Evolutionary conservation across 495 filamentous ascomycete species (phyloP), one percentile per base, ranked within the genome.

Genomic region (Recurvomyces mirabilis): DNA sequence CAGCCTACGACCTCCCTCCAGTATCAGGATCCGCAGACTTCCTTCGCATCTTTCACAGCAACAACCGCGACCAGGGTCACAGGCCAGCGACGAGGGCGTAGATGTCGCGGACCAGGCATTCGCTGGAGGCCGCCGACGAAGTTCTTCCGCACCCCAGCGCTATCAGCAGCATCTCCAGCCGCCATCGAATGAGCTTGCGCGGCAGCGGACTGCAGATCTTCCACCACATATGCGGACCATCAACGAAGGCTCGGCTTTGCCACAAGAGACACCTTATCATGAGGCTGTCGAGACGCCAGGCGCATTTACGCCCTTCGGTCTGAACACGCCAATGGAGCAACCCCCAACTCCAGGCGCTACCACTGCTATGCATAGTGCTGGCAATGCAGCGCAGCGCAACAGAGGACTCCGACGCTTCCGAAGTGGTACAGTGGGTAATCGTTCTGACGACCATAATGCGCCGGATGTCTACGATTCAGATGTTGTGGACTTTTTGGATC

Each of bases 391-490:
- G 21, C 45, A 25, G 18, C 18, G 26, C 9, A 46, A 40, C 25
- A 17, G 51, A 20, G 51, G 51, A 3, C 18, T 53, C 14, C n/a
- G 34, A 23, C 44, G 51, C 2, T 29, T 46, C n/a, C 30, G 41
- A 13, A 49, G 34, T 23, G 23, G 24, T 15, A 22, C 23, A 29
- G 28, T 13, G 9, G 26, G 25, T 1, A 21, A 35, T 13, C 33
- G 37, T 23, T 18, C 31, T n/a, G 18, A 40, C 26, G 6, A 24
- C 20, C n/a, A 9, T 13, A 19, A 25, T 20, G 11, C 34, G 4
- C 37, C 39, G 3, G 45, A 53, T 20, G 54, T 54, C 35, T 57
- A 57, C 40, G 44, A 54, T 12, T 44, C 41, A 25, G 47, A 57
- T 28, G 34, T 57, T 13, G 51, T 57, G 1, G 54, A 57, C 34